Evolutionary conservation across 306 rosid genomes (phyloP).

Genomic region (Potentilla sterilis): DNA sequence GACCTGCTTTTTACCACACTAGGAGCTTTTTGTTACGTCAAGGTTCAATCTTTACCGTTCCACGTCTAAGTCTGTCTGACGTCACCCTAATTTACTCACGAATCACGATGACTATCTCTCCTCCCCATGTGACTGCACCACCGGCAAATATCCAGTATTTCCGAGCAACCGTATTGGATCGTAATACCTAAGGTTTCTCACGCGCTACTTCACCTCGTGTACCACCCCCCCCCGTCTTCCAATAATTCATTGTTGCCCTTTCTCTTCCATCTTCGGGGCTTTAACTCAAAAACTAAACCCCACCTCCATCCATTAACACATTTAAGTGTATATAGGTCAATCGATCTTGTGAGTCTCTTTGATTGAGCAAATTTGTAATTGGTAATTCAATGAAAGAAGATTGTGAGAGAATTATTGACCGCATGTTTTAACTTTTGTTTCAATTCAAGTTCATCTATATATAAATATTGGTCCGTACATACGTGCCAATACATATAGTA

Average conservation of each 20-base stretch:
- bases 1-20: slow-evolving; percentile 2
- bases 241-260: background rate
- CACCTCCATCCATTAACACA: too few species aligned
- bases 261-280: too few species aligned
- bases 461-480: too few species aligned
- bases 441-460: too few species aligned
- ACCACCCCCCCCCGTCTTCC: background rate
- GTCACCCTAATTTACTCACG: slow-evolving; percentile 33
- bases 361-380: too few species aligned
- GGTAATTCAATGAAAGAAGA: too few species aligned
- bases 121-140: slow-evolving; percentile 55
- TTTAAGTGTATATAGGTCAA: too few species aligned
- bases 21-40: slow-evolving; percentile 58
- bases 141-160: slow-evolving; percentile 47
- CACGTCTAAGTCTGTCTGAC: slow-evolving; percentile 59
- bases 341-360: too few species aligned
- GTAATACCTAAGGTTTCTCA: background rate
- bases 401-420: too few species aligned
- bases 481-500: too few species aligned
- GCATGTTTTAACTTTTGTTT: too few species aligned
- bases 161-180: slow-evolving; percentile 22
- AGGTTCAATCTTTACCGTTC: slow-evolving; percentile 43
- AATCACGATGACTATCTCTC: slow-evolving; percentile 11
- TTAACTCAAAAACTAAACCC: too few species aligned
- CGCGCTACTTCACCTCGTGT: slow-evolving; percentile 16